Conservation (phyloP, 2,329 filamentous ascomycete species). For the Calonectria crousiana region DNA sequence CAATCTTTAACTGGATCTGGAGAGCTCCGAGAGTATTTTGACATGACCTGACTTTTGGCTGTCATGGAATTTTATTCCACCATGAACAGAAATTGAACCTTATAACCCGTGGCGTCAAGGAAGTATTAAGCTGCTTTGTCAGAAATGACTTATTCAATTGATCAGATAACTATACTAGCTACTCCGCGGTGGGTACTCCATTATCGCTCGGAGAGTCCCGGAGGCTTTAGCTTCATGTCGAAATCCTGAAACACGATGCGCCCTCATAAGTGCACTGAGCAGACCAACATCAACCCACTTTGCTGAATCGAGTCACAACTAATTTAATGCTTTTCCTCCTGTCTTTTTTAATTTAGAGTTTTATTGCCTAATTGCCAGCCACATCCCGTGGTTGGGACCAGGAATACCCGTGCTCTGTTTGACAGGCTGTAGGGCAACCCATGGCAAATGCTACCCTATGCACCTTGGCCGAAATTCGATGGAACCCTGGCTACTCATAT, state of each 20-base stretch:
- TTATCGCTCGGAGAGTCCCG: background rate
- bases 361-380: background rate
- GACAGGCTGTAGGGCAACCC: background rate
- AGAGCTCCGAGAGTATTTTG: too few relatives aligned
- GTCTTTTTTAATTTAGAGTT: too few relatives aligned
- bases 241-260: background rate
- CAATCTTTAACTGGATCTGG: background rate
- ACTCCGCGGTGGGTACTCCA: background rate
- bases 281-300: background rate
- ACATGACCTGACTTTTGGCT: background rate
- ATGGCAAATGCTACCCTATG: background rate
- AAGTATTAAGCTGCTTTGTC: background rate
- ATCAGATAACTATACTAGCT: background rate
- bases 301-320: too few relatives aligned
- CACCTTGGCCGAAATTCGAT: background rate
- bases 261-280: background rate
- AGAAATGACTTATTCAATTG: background rate
- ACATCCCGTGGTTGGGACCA: background rate
- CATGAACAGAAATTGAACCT: background rate
- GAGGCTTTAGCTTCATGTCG: background rate
- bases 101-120: background rate
- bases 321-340: background rate
- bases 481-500: background rate
- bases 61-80: background rate
- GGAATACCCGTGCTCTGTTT: background rate